A percentile compares a stretch with the other conserved stretches of the same genome.
phyloP scores from a whole-genome alignment of 75 land plant species.

The Azolla pinnata region DNA sequence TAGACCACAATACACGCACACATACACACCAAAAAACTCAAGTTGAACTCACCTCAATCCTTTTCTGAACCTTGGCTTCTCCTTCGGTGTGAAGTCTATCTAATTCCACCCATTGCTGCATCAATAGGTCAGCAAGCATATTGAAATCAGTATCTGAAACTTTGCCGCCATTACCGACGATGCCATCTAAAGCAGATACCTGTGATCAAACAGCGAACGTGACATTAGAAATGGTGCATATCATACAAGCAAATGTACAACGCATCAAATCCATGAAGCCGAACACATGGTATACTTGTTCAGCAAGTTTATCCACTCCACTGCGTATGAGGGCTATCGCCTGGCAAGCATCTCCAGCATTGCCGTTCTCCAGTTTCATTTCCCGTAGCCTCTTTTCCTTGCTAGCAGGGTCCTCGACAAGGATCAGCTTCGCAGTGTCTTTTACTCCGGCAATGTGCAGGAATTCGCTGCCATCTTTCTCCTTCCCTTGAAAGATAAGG shows the following conservation, averaged over 20 bases:
- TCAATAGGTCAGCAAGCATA: slow-evolving; percentile 48
- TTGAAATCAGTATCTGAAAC: slow-evolving; percentile 46
- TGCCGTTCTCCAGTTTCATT: slow-evolving; percentile 42
- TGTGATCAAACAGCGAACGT: no score
- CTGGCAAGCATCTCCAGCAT: slow-evolving; percentile 52
- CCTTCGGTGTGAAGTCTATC: slow-evolving; percentile 69
- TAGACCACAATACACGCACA: no score
- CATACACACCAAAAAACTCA: no score
- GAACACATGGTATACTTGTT: slow-evolving; percentile 31
- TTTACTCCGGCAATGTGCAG: slow-evolving; percentile 70
- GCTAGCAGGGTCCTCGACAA: slow-evolving; percentile 72
- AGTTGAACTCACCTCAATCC: slow-evolving; percentile 60
- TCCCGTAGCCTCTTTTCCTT: slow-evolving; percentile 57
- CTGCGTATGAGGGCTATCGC: slow-evolving; percentile 44
- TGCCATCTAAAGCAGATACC: slow-evolving; percentile 53
- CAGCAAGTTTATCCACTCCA: slow-evolving; percentile 69
- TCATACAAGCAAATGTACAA: background rate
- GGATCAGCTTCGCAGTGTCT: slow-evolving; percentile 62
- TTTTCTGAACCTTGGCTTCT: slow-evolving; percentile 56
- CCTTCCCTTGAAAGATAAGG: slow-evolving; percentile 67
- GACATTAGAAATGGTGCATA: no score
- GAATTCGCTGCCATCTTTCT: slow-evolving; percentile 57
- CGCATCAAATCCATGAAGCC: background rate
- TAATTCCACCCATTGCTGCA: slow-evolving; percentile 59
- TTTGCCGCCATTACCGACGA: slow-evolving; percentile 47